Evolutionary conservation across 2,329 filamentous ascomycete species (phyloP), one percentile per base, ranked within the genome.

Genomic region (Xylaria arbuscula): DNA sequence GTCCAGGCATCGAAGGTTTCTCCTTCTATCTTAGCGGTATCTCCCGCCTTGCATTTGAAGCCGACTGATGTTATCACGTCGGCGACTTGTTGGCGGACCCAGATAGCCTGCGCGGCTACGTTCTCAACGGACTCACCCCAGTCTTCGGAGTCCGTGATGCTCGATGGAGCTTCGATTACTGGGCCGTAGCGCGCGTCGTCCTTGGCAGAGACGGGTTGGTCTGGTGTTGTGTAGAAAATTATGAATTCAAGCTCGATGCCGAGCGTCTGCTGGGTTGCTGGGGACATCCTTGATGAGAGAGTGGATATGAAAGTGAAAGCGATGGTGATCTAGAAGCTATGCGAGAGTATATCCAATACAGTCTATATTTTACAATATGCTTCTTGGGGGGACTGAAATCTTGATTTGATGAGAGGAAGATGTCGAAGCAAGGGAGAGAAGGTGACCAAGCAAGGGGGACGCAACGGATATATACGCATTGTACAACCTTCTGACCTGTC

Each of bases 211-310:
- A 54, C 13, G 3, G 17, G 57, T n/a, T 50, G 2, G 5, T 28
- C 22, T 0, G 13, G 15, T 11, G 51, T 62, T 17, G 38, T 58
- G 32, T 68, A 65, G 22, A 68, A 68, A 1, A 68, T 45, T 1
- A 68, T 34, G 22, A 68, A 62, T 36, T 68, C 66, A 17, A 68
- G 66, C 38, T 68, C 62, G 10, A 68, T 24, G 2, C 66, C 66
- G 24, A 64, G 11, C 3, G 66, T 68, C 19, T 61, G 66, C 13
- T 36, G 6, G 17, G 55, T 53, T 28, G 15, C 13, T 13, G 40
- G 2, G 24, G 32, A 8, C 64, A 66, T 66, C 17, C 6, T 36
- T 28, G 34, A n/a, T 9, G n/a, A 47, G 9, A 1, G 6, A 10
- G 45, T 47, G 3, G 7, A n/a, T 34, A 9, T 53, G 24, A n/a